Evolutionary conservation across 352 stramenopile genomes (phyloP).

Genomic region (Globisporangium emineosum): DNA sequence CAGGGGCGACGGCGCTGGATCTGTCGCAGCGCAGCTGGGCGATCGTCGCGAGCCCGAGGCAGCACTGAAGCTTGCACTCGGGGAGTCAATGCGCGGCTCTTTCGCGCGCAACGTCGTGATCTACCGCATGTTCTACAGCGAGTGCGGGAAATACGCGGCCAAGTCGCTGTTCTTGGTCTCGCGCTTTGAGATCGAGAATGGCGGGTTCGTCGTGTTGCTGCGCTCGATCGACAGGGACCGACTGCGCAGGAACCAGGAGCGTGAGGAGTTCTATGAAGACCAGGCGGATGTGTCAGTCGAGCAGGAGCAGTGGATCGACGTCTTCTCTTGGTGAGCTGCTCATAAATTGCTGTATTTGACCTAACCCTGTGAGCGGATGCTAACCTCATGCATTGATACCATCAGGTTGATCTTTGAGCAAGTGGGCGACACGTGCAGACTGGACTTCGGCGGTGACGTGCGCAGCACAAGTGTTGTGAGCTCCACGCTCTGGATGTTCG

Average conservation of each 20-base stretch:
- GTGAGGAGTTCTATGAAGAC: constrained; percentile 6
- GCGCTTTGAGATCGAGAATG: constrained; percentile 34
- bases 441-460: constrained; percentile 53
- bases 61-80: too few relatives aligned
- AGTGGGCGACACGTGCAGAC: constrained; percentile 26
- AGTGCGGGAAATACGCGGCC: constrained; percentile 20
- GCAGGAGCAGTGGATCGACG: constrained; percentile 46
- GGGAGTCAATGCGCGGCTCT: too few relatives aligned
- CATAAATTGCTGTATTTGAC: too few relatives aligned
- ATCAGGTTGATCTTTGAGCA: constrained; percentile 42
- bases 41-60: too few relatives aligned
- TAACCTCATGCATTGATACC: not conserved
- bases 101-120: constrained; percentile 53
- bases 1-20: constrained; percentile 12
- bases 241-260: constrained; percentile 1
- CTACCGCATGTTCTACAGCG: constrained; percentile 40
- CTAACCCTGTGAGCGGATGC: constrained; percentile 11
- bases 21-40: constrained; percentile 28
- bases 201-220: constrained; percentile 45
- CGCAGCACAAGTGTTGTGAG: constrained; percentile 46
- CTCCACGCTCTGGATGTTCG: too few relatives aligned
- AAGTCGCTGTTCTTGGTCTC: constrained; percentile 55
- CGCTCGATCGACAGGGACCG: constrained; percentile 30
- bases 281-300: not conserved
- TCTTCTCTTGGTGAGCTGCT: constrained; percentile 60